Conservation (phyloP, 257 asterid species). For the Eustoma russellianum region DNA sequence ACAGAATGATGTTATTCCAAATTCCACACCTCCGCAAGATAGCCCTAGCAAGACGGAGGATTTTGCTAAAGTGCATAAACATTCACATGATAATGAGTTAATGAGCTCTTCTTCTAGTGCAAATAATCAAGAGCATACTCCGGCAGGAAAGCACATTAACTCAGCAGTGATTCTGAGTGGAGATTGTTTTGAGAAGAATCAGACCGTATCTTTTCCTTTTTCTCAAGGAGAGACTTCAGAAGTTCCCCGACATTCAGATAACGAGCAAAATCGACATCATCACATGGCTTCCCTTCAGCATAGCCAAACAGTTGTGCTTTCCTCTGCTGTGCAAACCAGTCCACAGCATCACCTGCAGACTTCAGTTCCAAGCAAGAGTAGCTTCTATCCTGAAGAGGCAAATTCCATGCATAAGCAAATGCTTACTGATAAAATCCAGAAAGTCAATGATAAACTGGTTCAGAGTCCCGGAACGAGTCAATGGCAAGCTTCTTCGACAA, state of each 20-base stretch:
- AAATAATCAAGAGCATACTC: constrained; percentile 10
- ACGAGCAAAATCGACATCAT: constrained; percentile 2
- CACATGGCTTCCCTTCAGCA: constrained; percentile 4
- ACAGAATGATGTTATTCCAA: constrained; percentile 9
- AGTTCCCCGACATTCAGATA: constrained; percentile 16
- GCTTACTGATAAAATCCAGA: constrained; percentile 14
- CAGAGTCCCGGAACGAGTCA: constrained; percentile 16
- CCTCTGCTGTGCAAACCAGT: constrained; percentile 8
- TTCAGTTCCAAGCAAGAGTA: constrained; percentile 7
- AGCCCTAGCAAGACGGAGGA: constrained; percentile 16
- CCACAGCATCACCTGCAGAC: constrained; percentile 13
- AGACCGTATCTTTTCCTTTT: constrained; percentile 17
- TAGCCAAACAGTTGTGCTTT: constrained; percentile 9
- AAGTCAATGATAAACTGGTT: constrained; percentile 15
- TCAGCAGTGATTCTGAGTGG: constrained; percentile 19
- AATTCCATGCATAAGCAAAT: constrained; percentile 17
- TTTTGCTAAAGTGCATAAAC: constrained; percentile 15
- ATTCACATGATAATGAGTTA: constrained; percentile 19
- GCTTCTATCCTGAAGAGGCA: constrained; percentile 12
- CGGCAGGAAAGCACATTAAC: constrained; percentile 11
- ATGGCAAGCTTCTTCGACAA: constrained; percentile 15
- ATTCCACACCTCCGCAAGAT: constrained; percentile 4
- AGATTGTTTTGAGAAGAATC: constrained; percentile 18
- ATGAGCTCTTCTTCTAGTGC: constrained; percentile 16
- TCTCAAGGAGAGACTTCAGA: constrained; percentile 17